These are phyloP conservation scores for Aureobasidium subglaciale DNA, from an alignment of 2,329 filamentous ascomycete species.

Conservation along the genomic window DNA sequence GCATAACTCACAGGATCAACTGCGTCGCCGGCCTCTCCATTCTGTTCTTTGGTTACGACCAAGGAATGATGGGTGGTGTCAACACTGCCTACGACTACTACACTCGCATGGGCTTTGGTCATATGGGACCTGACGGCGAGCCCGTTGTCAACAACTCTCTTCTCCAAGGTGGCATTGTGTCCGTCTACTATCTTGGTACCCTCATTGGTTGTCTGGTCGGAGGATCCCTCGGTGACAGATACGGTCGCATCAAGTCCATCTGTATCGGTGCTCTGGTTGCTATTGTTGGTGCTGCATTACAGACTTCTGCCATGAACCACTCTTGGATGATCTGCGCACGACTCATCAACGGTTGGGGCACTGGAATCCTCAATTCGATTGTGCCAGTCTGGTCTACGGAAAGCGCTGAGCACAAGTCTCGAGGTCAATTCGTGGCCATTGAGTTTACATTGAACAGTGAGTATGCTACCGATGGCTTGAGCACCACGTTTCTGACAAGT, in stretches of 20 bases:
- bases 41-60: conserved; percentile 33
- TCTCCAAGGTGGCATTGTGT: conserved; percentile 56
- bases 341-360: conserved; percentile 46
- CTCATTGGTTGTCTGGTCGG: conserved; percentile 41
- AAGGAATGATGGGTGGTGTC: conserved; percentile 30
- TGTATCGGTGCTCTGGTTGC: conserved; percentile 43
- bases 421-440: conserved; percentile 54
- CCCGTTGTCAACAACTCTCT: conserved; percentile 52
- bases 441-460: conserved; percentile 62
- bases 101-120: conserved; percentile 40
- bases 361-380: conserved; percentile 43
- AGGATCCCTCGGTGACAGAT: conserved; percentile 43
- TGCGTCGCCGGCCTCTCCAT: conserved; percentile 36
- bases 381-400: conserved; percentile 48
- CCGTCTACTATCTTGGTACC: conserved; percentile 50
- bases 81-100: conserved; percentile 25
- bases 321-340: conserved; percentile 46
- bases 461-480: conserved; percentile 46
- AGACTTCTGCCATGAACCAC: conserved; percentile 38
- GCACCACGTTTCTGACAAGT: conserved; percentile 50
- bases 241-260: conserved; percentile 44
- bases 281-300: conserved; percentile 43
- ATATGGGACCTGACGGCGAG: conserved; percentile 38
- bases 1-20: not conserved
- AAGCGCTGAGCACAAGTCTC: conserved; percentile 46